Conservation (phyloP, 2,329 filamentous ascomycete genomes). For the Fusarium napiforme region DNA sequence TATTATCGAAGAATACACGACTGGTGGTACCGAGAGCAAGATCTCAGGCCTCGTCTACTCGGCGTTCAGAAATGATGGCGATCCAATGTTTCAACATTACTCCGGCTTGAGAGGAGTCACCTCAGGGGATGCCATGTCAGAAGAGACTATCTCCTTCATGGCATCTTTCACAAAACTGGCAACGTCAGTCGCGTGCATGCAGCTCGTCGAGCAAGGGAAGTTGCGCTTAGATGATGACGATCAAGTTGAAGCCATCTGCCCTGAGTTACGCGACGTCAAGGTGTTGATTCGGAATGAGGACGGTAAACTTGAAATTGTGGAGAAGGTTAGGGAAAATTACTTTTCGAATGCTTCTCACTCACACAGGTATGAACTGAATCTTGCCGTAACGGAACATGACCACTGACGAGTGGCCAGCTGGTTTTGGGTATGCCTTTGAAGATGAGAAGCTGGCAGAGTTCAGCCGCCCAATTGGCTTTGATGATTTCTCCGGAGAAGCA, state of each 20-base stretch:
- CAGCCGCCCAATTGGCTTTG: not conserved
- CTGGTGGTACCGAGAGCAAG: not conserved
- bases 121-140: not conserved
- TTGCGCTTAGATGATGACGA: not conserved
- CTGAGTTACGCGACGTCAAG: not conserved
- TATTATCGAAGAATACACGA: not conserved
- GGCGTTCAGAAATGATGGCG: not conserved
- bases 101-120: not conserved
- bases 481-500: not conserved
- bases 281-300: not conserved
- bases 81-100: not conserved
- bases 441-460: not conserved
- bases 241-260: not conserved
- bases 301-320: not conserved
- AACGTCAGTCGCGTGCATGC: not conserved
- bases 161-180: not conserved
- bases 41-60: not conserved
- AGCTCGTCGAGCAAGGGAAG: not conserved
- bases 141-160: not conserved
- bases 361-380: accelerated
- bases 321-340: not conserved
- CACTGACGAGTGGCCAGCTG: not conserved
- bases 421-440: not conserved
- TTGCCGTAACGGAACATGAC: accelerated
- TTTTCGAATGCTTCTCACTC: not conserved